Percentiles rank a stretch among this genome's conserved stretches.
phyloP scores from a whole-genome alignment of 2,329 filamentous ascomycete genomes.

The Thelonectria olida region DNA sequence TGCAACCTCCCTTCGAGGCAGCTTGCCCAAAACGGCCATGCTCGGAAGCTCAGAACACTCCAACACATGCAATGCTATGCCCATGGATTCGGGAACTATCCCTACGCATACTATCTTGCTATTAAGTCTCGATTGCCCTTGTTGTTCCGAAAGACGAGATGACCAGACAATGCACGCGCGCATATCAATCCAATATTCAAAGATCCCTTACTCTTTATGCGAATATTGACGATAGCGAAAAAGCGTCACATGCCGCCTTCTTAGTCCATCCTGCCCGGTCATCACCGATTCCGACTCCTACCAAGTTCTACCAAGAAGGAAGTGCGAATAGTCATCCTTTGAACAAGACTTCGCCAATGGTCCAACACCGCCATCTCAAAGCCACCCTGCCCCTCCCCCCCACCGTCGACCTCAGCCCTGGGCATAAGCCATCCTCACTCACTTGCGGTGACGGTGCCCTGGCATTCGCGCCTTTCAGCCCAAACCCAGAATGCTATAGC shows the following conservation, averaged over 20 bases:
- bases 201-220: background rate
- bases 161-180: conserved; percentile 1
- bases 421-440: conserved; percentile 15
- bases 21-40: background rate
- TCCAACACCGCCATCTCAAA: background rate
- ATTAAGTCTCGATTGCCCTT: background rate
- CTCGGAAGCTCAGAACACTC: background rate
- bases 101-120: background rate
- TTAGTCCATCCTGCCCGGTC: background rate
- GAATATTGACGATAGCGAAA: background rate
- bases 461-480: conserved; percentile 28
- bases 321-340: background rate
- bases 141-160: conserved; percentile 5
- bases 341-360: background rate
- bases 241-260: conserved; percentile 1
- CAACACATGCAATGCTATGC: background rate
- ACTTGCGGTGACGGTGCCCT: conserved; percentile 13
- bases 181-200: background rate
- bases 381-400: background rate
- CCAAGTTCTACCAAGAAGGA: conserved; percentile 8
- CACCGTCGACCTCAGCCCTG: conserved; percentile 16
- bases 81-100: background rate
- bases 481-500: conserved; percentile 22
- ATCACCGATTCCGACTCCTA: background rate
- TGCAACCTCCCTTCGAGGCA: background rate